Base-by-base conservation (phyloP, 257 asterid genomes). In the Salvia miltiorrhiza region DNA sequence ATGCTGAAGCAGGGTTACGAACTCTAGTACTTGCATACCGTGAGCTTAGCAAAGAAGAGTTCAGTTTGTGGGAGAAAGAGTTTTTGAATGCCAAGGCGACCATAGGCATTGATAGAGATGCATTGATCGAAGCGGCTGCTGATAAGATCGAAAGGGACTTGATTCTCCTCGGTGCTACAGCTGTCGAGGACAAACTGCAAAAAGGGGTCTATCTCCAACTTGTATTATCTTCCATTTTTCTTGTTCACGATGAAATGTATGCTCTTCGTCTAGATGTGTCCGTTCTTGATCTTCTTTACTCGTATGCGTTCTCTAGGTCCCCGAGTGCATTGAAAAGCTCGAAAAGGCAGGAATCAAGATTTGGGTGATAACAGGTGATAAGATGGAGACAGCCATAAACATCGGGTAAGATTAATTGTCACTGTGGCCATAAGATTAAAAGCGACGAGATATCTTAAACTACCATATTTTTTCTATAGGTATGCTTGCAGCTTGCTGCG, bases 301-400 rank as follows among this genome's bases (percentile, higher is more conserved):
- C 44, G 53, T 63, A 37, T 75, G 64, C 77, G 50, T 62, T 74
- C 62, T 77, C 60, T 67, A 93, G 99, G 99, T 93, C 73, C 96
- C 99, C 11, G 93, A 87, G 83, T 93, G 99, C 86, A 93, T 93
- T 26, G 86, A 80, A 68, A 93, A 88, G 78, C 96, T 93, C 26
- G 89, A 87, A 65, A 70, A 62, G 49, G 96, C 99, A 37, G 99
- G 99, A 65, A 82, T 93, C 57, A 93, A 86, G 83, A 82, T 93
- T 71, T 93, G 99, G 99, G 96, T 93, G 77, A 87, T 93, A 75
- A 93, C 99, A 3, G 99, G 99, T 50, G 99, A 93, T 78, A 89
- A 93, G 85, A 90, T 90, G 99, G 99, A 93, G 85, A 93, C 99
- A 0, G 99, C 99, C 8, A 87, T 93, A 79, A 93, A 93, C 77